Evolutionary conservation across 2,329 filamentous ascomycete species (phyloP).

Genomic region (Blastomyces emzantsi): DNA sequence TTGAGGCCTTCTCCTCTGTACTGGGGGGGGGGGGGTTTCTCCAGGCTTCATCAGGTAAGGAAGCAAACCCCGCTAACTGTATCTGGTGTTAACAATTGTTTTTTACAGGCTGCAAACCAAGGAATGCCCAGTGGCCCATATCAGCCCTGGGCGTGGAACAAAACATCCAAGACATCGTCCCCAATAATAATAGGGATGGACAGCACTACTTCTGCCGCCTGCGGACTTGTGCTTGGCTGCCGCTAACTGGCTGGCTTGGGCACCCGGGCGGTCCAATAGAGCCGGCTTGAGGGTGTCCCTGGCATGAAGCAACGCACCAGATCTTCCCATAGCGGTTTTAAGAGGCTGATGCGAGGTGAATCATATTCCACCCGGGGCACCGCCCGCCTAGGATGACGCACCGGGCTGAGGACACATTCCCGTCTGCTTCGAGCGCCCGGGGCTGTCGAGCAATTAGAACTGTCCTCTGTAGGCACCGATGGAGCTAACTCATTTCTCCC

Average conservation of each 20-base stretch:
- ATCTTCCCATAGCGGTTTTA: neutral
- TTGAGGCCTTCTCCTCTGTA: neutral
- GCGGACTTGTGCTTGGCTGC: neutral
- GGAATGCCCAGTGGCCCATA: neutral
- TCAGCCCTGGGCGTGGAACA: neutral
- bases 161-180: neutral
- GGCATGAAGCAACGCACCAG: conserved; percentile 1
- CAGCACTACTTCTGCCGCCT: neutral
- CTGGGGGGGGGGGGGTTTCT: neutral
- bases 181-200: no score
- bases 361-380: neutral
- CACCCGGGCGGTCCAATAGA: conserved; percentile 1
- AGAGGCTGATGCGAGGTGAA: conserved; percentile 6
- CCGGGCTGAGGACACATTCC: neutral
- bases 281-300: neutral
- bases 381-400: conserved; percentile 3
- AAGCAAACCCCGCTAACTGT: neutral
- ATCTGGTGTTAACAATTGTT: neutral
- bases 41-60: neutral
- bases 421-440: neutral
- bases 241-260: neutral
- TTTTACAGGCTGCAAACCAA: neutral
- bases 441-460: conserved; percentile 1
- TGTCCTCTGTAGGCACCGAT: neutral
- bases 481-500: neutral